Base-by-base conservation (phyloP, 2,329 filamentous ascomycete species). In the Apiospora kogelbergensis region DNA sequence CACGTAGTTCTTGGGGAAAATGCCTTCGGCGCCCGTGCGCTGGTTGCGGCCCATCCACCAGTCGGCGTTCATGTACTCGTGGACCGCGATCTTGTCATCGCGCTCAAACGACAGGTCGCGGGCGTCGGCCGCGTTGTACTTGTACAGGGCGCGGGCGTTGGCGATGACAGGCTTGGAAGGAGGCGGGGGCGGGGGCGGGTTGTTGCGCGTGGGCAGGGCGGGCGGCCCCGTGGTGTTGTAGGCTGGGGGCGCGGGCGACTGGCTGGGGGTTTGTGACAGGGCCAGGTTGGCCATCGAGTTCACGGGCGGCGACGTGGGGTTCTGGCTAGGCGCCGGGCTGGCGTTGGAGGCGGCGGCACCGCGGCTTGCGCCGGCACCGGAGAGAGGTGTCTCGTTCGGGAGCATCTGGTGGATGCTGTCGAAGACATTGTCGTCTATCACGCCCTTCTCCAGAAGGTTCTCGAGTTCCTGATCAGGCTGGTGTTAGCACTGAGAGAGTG, bases 41-140 rank as follows among this genome's bases (percentile, higher is more conserved):
- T 91, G 85, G 81, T 97, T 97, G 74, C 88, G 89, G 74, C 95
- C 95, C 85, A 94, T 91, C 94, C 94, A 98, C 95, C 95, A 98
- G 81, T 98, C 95, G 71, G 91, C 89, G 81, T 98, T 98, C 91
- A 97, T 96, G 84, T 97, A 95, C 82, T 97, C 93, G 73, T 90
- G 88, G 26, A 98, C 92, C 70, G 89, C 87, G 74, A 98, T 86
- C 72, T 86, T 85, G 82, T 98, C 95, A 77, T 95, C 91, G 71
- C 91, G 90, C 77, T 93, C 89, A 70, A 98, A 89, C 2, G 88
- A 89, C 72, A 97, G 85, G 79, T 98, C 95, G 70, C 94, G 93
- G 4, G 90, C 87, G 78, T 97, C 95, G 48, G 91, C 80, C 10
- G 91, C 93, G 42, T 86, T 87, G 84, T 98, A 98, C 71, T 88